Conservation (phyloP, 768 basidiomycete species). For the Solioccasus polychromus region DNA sequence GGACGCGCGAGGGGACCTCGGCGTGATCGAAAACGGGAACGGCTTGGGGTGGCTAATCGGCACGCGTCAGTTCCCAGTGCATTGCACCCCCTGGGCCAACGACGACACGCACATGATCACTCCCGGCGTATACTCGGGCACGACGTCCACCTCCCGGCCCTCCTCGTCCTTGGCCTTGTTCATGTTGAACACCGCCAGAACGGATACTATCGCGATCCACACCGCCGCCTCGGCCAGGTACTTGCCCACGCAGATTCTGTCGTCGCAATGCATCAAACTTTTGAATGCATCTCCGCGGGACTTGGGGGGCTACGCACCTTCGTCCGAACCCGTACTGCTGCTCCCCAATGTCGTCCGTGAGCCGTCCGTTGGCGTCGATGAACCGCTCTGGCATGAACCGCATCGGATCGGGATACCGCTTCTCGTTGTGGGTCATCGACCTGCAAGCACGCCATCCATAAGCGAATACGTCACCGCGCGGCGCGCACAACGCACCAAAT, state of each 20-base stretch:
- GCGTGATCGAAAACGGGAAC: constrained; percentile 20
- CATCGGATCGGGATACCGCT: constrained; percentile 20
- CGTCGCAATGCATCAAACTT: not conserved
- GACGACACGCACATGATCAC: constrained; percentile 25
- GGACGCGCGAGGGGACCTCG: constrained; percentile 9
- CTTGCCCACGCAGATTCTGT: constrained; percentile 25
- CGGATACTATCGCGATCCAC: constrained; percentile 25
- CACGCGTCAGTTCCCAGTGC: too few relatives aligned
- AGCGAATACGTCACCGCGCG: not conserved
- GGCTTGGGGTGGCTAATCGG: constrained; percentile 14
- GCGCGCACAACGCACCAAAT: constrained; percentile 10
- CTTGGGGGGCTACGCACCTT: constrained; percentile 7
- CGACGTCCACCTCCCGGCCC: constrained; percentile 29
- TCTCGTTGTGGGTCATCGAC: constrained; percentile 28
- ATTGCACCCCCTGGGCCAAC: too few relatives aligned
- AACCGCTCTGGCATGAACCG: constrained; percentile 22
- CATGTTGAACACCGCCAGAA: constrained; percentile 26
- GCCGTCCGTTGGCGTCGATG: constrained; percentile 11
- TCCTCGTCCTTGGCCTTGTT: constrained; percentile 30
- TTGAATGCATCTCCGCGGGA: not conserved
- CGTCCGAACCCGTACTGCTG: constrained; percentile 25
- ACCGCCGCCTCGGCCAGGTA: constrained; percentile 26
- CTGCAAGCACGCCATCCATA: constrained; percentile 2
- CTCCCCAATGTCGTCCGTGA: constrained; percentile 19
- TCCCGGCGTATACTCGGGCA: constrained; percentile 25